phyloP scores from a whole-genome alignment of 495 filamentous ascomycete species.

The Hypoxylon lienhwacheense region DNA sequence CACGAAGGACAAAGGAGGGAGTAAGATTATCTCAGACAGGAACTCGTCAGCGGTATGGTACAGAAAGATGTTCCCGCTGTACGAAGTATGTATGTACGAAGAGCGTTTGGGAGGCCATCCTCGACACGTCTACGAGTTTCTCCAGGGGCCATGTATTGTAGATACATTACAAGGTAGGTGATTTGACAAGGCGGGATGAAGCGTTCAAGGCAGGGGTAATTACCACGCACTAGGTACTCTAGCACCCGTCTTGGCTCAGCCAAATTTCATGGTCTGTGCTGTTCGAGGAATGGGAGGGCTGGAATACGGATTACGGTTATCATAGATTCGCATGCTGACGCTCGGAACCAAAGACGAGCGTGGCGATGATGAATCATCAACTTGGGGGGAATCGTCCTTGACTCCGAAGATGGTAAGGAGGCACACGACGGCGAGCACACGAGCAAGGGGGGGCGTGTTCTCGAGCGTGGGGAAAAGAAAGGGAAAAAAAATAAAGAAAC shows the following conservation, averaged over 20 bases:
- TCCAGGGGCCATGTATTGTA: slow-evolving; percentile 5
- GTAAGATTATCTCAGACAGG: too few species aligned
- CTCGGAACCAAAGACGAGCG: slow-evolving; percentile 29
- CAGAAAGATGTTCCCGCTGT: too few species aligned
- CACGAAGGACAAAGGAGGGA: too few species aligned
- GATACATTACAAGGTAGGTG: too few species aligned
- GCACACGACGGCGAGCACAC: slow-evolving; percentile 30
- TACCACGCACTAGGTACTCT: slow-evolving; percentile 25
- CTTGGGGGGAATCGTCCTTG: slow-evolving; percentile 12
- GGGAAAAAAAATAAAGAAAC: too few species aligned
- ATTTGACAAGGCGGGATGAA: slow-evolving; percentile 28
- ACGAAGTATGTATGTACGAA: too few species aligned
- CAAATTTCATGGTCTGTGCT: slow-evolving; percentile 21
- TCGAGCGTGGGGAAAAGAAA: slow-evolving; percentile 32
- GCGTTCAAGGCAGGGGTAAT: slow-evolving; percentile 22
- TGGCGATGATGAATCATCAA: slow-evolving; percentile 16
- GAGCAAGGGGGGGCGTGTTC: slow-evolving; percentile 8
- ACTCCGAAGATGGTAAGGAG: slow-evolving; percentile 28
- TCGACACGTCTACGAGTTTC: slow-evolving; percentile 14
- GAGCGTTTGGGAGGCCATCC: slow-evolving; percentile 8
- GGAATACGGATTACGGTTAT: too few species aligned
- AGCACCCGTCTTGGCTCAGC: slow-evolving; percentile 35
- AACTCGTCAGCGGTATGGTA: too few species aligned
- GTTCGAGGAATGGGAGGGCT: slow-evolving; percentile 3
- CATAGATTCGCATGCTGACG: slow-evolving; percentile 6